A percentile compares a stretch with the other conserved stretches of the same genome.
phyloP scores from a whole-genome alignment of 2,329 filamentous ascomycete species.

The Pseudopyricularia javanii region DNA sequence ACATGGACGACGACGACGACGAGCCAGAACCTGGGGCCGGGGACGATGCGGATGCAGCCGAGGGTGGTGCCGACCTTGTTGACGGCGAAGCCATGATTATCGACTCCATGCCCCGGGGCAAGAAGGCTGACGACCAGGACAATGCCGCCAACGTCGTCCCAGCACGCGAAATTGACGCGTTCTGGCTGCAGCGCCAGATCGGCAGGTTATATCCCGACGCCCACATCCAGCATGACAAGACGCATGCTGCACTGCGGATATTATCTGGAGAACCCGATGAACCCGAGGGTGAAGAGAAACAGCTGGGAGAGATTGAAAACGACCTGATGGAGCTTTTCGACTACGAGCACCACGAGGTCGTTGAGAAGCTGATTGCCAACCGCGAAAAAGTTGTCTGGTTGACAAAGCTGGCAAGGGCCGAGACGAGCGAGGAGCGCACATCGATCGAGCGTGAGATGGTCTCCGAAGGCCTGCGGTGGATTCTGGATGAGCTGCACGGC shows the following conservation, averaged over 20 bases:
- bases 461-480: slow-evolving; percentile 73
- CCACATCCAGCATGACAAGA: slow-evolving; percentile 88
- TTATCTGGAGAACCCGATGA: slow-evolving; percentile 64
- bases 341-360: slow-evolving; percentile 88
- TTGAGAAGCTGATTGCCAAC: slow-evolving; percentile 83
- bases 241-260: slow-evolving; percentile 69
- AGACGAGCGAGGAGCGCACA: slow-evolving; percentile 63
- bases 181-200: slow-evolving; percentile 91
- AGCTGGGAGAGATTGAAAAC: slow-evolving; percentile 89
- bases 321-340: slow-evolving; percentile 98
- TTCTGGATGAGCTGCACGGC: slow-evolving; percentile 78
- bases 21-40: slow-evolving; percentile 38
- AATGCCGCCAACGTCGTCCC: slow-evolving; percentile 54
- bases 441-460: slow-evolving; percentile 84
- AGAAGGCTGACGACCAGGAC: slow-evolving; percentile 29
- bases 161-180: slow-evolving; percentile 88
- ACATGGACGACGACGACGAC: slow-evolving; percentile 56
- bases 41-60: slow-evolving; percentile 37
- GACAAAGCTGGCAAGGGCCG: slow-evolving; percentile 72
- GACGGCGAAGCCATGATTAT: slow-evolving; percentile 74
- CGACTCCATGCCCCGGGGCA: slow-evolving; percentile 48
- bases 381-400: slow-evolving; percentile 93
- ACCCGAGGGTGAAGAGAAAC: slow-evolving; percentile 65
- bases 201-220: slow-evolving; percentile 81
- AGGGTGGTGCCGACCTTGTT: slow-evolving; percentile 35